Base-by-base conservation (phyloP, 768 basidiomycete genomes). In the Kwoniella pini region DNA sequence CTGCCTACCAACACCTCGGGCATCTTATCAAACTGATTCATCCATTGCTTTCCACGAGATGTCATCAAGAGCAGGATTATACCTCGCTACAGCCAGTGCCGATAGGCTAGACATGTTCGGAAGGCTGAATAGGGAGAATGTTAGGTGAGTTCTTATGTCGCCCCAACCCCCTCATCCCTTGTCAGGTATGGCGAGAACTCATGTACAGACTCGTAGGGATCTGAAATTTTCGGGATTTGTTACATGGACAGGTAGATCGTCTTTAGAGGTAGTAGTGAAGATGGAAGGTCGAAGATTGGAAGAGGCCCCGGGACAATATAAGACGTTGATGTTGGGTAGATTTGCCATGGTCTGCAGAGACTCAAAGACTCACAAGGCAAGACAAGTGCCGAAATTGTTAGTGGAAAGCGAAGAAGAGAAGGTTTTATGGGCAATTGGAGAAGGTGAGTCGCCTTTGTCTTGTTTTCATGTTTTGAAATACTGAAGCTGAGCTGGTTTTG, bases 291-390 rank as follows among this genome's bases (percentile, higher is more conserved):
- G 77, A 86, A 27, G 81, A 43, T 40, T 33, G n/a, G 19, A 31
- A n/a, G 50, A 48, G 17, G 82, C 63, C 87, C 87, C 7, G 83
- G 89, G 30, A 80, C 36, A 39, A 21, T 91, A 39, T 88, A 89
- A 85, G 71, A 46, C 78, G 24, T 9, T 62, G 6, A 50, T 62
- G 48, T 53, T 67, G 39, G 90, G 91, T n/a, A 85, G 90, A n/a
- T 92, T 92, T 80, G 87, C 87, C 0, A 92, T 92, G 90, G 90
- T 91, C 6, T 90, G 88, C 72, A 81, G 89, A 57, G 86, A 91
- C 69, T 83, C 87, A 0, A 74, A 76, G 13, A 88, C 88, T 2
- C 85, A 87, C 62, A 83, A 82, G 51, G 85, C 90, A 0, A 80
- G 82, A 36, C 78, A 82, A 9, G 85, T 92, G 24, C 87, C 88